A percentile compares a stretch with the other conserved stretches of the same genome.
Conservation (phyloP, 1,139 yeast species). For the Taphrina sp. region DNA sequence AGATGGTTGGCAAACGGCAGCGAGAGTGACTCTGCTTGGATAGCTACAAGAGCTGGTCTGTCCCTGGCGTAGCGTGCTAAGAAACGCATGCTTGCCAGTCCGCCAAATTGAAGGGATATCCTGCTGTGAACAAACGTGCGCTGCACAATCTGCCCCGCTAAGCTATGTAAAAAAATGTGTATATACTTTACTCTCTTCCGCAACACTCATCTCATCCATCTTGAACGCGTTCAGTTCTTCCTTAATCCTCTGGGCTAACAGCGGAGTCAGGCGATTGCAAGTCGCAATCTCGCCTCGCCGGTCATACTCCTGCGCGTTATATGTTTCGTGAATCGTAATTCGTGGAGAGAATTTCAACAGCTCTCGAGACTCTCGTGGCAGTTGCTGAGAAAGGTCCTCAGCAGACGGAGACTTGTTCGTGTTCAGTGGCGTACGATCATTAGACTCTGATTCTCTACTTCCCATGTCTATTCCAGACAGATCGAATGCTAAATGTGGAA, state of each 20-base stretch:
- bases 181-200: slow-evolving; percentile 21
- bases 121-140: too few species aligned
- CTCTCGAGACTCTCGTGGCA: neutral
- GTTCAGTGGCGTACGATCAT: neutral
- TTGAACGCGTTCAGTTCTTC: slow-evolving; percentile 79
- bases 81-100: too few species aligned
- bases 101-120: too few species aligned
- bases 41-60: too few species aligned
- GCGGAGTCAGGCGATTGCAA: slow-evolving; percentile 87
- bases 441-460: neutral
- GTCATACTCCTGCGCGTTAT: slow-evolving; percentile 80
- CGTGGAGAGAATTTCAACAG: slow-evolving; percentile 71
- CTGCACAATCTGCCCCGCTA: too few species aligned
- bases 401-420: neutral
- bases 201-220: slow-evolving; percentile 72
- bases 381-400: too few species aligned
- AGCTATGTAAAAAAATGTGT: slow-evolving; percentile 25
- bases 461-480: neutral
- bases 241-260: slow-evolving; percentile 80
- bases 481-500: slow-evolving; percentile 1
- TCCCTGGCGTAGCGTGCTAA: too few species aligned
- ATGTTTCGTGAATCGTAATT: slow-evolving; percentile 82
- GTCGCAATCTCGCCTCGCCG: slow-evolving; percentile 92
- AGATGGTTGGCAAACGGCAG: too few species aligned
- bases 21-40: too few species aligned